Evolutionary conservation across 805 yeast genomes (phyloP), one percentile per base, ranked within the genome.

Genomic region (Starmerella tilneyi): DNA sequence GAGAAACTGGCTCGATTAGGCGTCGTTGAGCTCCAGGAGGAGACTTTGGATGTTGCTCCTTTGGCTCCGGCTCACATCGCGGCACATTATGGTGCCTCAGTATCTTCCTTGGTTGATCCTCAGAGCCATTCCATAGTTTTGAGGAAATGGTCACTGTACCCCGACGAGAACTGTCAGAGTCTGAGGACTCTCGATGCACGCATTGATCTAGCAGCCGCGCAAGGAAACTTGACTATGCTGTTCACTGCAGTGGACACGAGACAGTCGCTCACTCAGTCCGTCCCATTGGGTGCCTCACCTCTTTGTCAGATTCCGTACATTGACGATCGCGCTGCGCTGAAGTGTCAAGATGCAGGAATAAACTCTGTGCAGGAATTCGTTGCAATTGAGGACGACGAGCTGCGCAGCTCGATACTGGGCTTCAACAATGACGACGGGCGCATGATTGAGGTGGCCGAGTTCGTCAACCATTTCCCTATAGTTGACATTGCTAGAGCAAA

Each of bases 381-480:
- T 64, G 69, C 68, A 9, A 59, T 74, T 46, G 94, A 84, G 46
- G 94, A 89, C 62, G 81, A 85, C 28, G 55, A 48, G 1, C 67
- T 74, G 53, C 45, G 84, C 60, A 78, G 74, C 43, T 70, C 71
- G 12, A 64, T 88, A 1, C 65, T 89, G 48, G 76, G 74, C 17
- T 64, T 79, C 50, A 63, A 68, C 9, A 75, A 73, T 2, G 60
- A 59, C 2, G 64, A 67, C 35, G 51, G 51, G 8, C 44, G 62
- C 16, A 63, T 88, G 54, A 67, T 70, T 31, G 70, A 69, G 20
- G 86, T 89, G 41, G 96, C 96, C 0, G 76, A 76, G 15, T 92
- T 89, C 67, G 94, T 86, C 44, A 92, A 92, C 63, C 76, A 73
- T 50, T 92, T 82, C 61, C 98, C 98, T 12, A 83, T 82, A 58